Evolutionary conservation across 2,329 filamentous ascomycete genomes (phyloP).

Genomic region (Chaetomiaceae sp.): DNA sequence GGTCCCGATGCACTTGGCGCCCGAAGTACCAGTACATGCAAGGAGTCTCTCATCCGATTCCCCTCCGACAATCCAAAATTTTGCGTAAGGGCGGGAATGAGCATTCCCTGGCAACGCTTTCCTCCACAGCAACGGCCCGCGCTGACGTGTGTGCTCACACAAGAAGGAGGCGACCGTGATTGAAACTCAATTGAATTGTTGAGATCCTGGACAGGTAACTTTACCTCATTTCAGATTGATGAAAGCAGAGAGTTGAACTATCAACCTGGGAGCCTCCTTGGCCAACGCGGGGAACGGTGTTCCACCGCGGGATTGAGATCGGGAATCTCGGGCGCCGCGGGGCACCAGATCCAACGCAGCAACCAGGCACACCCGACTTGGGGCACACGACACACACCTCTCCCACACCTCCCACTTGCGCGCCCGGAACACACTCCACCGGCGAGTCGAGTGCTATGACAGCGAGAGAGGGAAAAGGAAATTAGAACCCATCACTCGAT

Average conservation of each 20-base stretch:
- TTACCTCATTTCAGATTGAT: neutral
- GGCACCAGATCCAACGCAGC: constrained; percentile 1
- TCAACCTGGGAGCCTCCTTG: neutral
- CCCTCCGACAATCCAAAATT: constrained; percentile 15
- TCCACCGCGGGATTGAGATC: neutral
- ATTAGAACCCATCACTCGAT: neutral
- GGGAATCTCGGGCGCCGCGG: constrained; percentile 10
- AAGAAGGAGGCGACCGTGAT: neutral
- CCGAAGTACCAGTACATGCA: constrained; percentile 25
- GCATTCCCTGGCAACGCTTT: neutral
- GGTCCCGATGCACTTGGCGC: constrained; percentile 15
- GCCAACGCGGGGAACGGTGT: constrained; percentile 2
- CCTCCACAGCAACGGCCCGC: neutral
- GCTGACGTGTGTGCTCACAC: neutral
- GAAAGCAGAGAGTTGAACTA: neutral
- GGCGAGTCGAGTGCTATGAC: too few species aligned
- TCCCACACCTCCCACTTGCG: too few species aligned
- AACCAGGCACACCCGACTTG: neutral
- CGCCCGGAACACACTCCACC: neutral
- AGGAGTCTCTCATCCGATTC: constrained; percentile 22
- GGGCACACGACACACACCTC: neutral
- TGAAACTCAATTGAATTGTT: too few species aligned
- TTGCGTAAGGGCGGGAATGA: neutral
- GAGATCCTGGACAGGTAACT: too few species aligned
- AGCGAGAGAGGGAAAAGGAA: neutral